These are phyloP conservation scores for Auricularia heimuer DNA, from an alignment of 768 basidiomycete genomes.

Conservation along the genomic window DNA sequence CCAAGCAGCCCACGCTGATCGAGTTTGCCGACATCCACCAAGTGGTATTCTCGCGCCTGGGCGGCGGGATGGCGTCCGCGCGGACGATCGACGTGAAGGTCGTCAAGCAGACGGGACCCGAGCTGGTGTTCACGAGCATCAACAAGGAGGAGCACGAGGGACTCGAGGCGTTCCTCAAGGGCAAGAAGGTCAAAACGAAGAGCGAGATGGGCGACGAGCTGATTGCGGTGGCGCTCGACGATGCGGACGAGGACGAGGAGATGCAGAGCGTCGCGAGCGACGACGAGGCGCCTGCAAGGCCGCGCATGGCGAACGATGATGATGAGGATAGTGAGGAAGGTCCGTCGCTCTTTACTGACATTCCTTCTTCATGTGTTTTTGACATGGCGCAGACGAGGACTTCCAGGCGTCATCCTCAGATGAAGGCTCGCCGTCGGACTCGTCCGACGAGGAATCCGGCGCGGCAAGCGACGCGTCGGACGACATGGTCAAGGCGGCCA, in stretches of 20 bases:
- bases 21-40: constrained; percentile 85
- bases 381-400: constrained; percentile 57
- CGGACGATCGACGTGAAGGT: constrained; percentile 93
- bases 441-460: constrained; percentile 51
- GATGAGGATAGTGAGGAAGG: constrained; percentile 77
- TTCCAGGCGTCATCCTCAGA: constrained; percentile 83
- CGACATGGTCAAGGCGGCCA: constrained; percentile 67
- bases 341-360: neutral
- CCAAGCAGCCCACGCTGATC: constrained; percentile 86
- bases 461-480: constrained; percentile 76
- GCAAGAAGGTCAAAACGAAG: constrained; percentile 81
- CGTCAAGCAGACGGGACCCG: constrained; percentile 72
- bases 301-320: constrained; percentile 40
- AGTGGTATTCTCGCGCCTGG: constrained; percentile 85
- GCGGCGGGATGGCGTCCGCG: constrained; percentile 75
- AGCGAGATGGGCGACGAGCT: constrained; percentile 88
- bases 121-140: constrained; percentile 85
- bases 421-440: constrained; percentile 73
- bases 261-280: constrained; percentile 74
- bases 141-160: constrained; percentile 91
- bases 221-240: constrained; percentile 52
- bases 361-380: constrained; percentile 1
- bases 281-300: constrained; percentile 48
- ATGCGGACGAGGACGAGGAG: constrained; percentile 69
- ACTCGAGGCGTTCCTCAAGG: constrained; percentile 71